These are phyloP conservation scores for Ceratocystis variospora DNA, from an alignment of 2,329 filamentous ascomycete species.

Conservation along the genomic window DNA sequence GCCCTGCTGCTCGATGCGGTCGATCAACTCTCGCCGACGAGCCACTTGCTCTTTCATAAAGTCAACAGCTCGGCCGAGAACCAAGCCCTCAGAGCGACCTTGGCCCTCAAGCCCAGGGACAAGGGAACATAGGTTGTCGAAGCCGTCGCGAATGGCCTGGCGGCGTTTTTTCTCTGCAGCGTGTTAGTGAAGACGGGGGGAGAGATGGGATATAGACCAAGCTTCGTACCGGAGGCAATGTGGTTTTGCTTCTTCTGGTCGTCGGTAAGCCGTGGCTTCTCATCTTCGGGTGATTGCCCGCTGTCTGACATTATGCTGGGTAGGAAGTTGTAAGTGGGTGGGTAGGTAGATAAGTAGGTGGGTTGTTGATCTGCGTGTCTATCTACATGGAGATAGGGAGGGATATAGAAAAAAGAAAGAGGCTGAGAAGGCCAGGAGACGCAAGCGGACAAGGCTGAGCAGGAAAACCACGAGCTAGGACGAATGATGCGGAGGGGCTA, in stretches of 20 bases:
- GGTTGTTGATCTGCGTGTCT: neutral
- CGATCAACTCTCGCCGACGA: constrained; percentile 44
- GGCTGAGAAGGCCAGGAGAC: neutral
- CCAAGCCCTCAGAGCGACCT: constrained; percentile 70
- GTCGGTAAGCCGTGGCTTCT: constrained; percentile 39
- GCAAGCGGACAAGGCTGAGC: neutral
- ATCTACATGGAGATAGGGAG: neutral
- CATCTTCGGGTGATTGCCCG: constrained; percentile 25
- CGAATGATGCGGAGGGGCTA: neutral
- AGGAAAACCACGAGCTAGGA: neutral
- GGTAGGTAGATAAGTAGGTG: neutral
- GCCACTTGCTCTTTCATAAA: constrained; percentile 48
- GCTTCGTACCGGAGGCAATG: constrained; percentile 36
- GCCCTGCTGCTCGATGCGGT: constrained; percentile 44
- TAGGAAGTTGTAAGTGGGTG: neutral
- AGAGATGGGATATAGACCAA: neutral
- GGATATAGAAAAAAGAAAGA: neutral
- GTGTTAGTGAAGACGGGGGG: constrained; percentile 11
- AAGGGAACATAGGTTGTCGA: constrained; percentile 65
- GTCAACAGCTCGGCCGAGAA: constrained; percentile 58
- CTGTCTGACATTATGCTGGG: constrained; percentile 12
- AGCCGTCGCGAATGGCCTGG: constrained; percentile 63
- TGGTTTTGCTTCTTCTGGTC: constrained; percentile 44
- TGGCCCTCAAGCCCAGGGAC: constrained; percentile 73
- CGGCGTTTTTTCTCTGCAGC: constrained; percentile 33